A percentile compares a stretch with the other conserved stretches of the same genome.
Evolutionary conservation across 2,329 filamentous ascomycete species (phyloP).

Genomic region (Aspergillus novofumigatus): DNA sequence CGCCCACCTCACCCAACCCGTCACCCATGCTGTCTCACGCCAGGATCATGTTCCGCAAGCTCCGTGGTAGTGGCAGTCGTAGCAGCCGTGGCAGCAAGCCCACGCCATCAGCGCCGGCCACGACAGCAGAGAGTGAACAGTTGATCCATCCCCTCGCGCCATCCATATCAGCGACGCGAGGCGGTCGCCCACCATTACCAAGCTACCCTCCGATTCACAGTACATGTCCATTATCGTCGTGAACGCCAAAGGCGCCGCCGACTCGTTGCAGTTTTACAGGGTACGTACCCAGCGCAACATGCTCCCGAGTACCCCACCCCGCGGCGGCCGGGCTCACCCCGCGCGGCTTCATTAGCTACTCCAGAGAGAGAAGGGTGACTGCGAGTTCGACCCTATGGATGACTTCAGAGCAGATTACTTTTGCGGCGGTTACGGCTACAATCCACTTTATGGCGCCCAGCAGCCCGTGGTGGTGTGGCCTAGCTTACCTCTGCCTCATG

Average conservation of each 20-base stretch:
- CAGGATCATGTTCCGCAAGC: constrained; percentile 2
- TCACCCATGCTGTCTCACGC: constrained; percentile 2
- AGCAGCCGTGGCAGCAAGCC: constrained; percentile 1
- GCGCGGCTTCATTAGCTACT: constrained; percentile 2
- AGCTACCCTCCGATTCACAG: not conserved
- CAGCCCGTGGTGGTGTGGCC: not conserved
- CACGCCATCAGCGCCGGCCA: constrained; percentile 2
- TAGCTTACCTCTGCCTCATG: constrained; percentile 1
- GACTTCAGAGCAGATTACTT: not conserved
- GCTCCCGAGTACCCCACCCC: not conserved
- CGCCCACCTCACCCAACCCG: not conserved
- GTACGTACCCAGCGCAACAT: not conserved
- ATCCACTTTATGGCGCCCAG: not conserved
- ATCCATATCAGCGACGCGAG: constrained; percentile 7
- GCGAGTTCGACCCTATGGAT: constrained; percentile 1
- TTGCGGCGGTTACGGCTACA: not conserved
- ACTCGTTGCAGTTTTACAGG: not conserved
- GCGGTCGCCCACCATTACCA: constrained; percentile 2
- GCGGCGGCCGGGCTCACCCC: not conserved
- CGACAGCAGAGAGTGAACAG: constrained; percentile 1
- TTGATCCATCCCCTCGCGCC: constrained; percentile 6
- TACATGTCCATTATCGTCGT: not conserved
- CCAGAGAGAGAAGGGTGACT: constrained; percentile 1
- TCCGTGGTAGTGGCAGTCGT: not conserved
- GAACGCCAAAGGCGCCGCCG: not conserved